phyloP scores from a whole-genome alignment of 225 moss, liverwort and hornwort species.

The Ulota crispa region DNA sequence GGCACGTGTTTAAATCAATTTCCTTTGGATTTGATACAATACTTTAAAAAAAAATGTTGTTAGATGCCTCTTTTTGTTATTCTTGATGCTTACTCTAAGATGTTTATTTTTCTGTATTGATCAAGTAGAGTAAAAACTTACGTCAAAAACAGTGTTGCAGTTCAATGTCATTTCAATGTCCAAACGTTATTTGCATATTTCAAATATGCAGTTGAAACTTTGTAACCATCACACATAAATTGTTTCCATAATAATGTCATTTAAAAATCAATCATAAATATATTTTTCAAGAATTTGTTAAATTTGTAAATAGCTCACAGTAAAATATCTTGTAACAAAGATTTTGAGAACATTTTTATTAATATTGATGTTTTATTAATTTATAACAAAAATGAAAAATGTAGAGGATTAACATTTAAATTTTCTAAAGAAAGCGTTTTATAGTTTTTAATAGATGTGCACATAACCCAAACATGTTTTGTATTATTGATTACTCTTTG shows the following conservation, averaged over 20 bases:
- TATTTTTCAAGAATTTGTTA: neutral
- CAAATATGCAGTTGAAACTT: neutral
- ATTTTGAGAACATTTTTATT: neutral
- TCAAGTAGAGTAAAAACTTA: neutral
- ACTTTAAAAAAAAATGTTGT: too few species aligned
- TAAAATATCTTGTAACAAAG: too few species aligned
- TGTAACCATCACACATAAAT: neutral
- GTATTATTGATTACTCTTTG: fast-evolving
- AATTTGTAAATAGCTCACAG: too few species aligned
- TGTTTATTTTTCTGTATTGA: neutral
- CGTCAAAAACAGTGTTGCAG: neutral
- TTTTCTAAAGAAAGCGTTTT: neutral
- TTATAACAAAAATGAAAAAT: neutral
- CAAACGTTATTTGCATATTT: neutral
- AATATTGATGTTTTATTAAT: neutral
- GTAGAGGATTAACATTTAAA: too few species aligned
- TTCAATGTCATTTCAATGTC: neutral
- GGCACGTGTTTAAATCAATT: too few species aligned
- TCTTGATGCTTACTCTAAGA: neutral
- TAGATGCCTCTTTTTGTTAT: neutral
- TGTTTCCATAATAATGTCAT: neutral
- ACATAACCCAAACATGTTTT: neutral
- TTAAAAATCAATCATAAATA: neutral
- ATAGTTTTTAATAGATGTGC: neutral
- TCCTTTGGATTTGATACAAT: too few species aligned